Evolutionary conservation across 2,329 filamentous ascomycete species (phyloP).

Genomic region (Fusarium stilboides): DNA sequence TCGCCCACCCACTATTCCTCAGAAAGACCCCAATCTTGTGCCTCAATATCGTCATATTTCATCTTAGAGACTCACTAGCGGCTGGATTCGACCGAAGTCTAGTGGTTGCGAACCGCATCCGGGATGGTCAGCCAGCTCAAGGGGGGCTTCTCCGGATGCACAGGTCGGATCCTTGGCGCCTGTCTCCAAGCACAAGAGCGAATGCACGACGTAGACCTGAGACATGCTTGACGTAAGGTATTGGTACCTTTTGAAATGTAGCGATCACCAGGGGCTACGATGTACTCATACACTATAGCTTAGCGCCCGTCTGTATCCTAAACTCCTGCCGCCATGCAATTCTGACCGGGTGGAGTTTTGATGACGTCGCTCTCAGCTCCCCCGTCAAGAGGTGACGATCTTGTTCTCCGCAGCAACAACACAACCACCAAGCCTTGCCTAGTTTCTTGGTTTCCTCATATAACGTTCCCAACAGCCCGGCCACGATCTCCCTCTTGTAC

Average conservation of each 20-base stretch:
- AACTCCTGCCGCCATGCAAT: slow-evolving; percentile 12
- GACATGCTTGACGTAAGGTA: slow-evolving; percentile 35
- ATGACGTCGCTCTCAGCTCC: slow-evolving; percentile 50
- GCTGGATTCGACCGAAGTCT: slow-evolving; percentile 42
- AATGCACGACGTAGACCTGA: slow-evolving; percentile 42
- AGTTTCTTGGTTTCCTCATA: slow-evolving; percentile 47
- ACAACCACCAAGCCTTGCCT: slow-evolving; percentile 42
- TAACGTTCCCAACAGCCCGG: slow-evolving; percentile 49
- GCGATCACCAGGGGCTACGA: slow-evolving; percentile 17
- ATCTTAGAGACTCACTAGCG: slow-evolving; percentile 46
- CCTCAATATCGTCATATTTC: slow-evolving; percentile 50
- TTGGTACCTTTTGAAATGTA: slow-evolving; percentile 23
- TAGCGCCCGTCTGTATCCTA: slow-evolving; percentile 38
- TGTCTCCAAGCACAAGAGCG: not conserved
- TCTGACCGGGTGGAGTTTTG: slow-evolving; percentile 44
- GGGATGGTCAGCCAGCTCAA: slow-evolving; percentile 42
- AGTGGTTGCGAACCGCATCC: slow-evolving; percentile 48
- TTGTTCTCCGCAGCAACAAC: slow-evolving; percentile 52
- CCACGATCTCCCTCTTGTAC: slow-evolving; percentile 32
- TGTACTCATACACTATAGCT: slow-evolving; percentile 26
- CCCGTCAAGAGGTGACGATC: slow-evolving; percentile 49
- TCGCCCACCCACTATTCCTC: slow-evolving; percentile 26
- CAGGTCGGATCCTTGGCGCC: slow-evolving; percentile 36
- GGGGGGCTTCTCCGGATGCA: slow-evolving; percentile 34
- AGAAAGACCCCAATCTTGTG: slow-evolving; percentile 26